Conservation (phyloP, 805 yeast genomes). For the Torulaspora gathmanii region DNA sequence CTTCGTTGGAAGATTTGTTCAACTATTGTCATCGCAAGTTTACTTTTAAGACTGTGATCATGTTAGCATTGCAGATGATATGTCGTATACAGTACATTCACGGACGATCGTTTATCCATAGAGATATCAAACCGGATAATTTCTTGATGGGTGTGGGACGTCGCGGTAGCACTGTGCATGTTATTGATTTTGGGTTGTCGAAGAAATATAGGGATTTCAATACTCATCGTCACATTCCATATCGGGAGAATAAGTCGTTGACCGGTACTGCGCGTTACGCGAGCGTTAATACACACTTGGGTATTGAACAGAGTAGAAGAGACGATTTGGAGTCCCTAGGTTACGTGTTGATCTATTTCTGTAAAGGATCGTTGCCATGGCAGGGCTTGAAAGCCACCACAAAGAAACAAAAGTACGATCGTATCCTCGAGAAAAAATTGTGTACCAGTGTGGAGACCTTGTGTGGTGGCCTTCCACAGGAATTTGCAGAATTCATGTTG, state of each 20-base stretch:
- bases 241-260: constrained; percentile 90
- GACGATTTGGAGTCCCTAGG: constrained; percentile 95
- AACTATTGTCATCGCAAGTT: constrained; percentile 93
- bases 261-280: constrained; percentile 99
- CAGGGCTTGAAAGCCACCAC: constrained; percentile 97
- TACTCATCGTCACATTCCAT: constrained; percentile 91
- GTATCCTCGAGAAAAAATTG: constrained; percentile 92
- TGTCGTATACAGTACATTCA: constrained; percentile 94
- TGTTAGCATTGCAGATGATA: constrained; percentile 89
- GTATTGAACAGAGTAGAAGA: constrained; percentile 93
- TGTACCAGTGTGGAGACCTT: constrained; percentile 80
- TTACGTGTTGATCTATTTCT: constrained; percentile 87
- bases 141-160: constrained; percentile 84
- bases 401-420: constrained; percentile 93
- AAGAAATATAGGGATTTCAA: constrained; percentile 92
- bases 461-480: constrained; percentile 88
- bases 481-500: constrained; percentile 80
- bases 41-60: constrained; percentile 85
- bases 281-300: constrained; percentile 89
- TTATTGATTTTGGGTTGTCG: constrained; percentile 90
- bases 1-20: constrained; percentile 90
- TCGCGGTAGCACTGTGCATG: constrained; percentile 91
- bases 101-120: constrained; percentile 84
- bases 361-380: constrained; percentile 97
- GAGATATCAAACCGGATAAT: constrained; percentile 84